phyloP scores from a whole-genome alignment of 148 eudicot species.

The Oxyria digyna region DNA sequence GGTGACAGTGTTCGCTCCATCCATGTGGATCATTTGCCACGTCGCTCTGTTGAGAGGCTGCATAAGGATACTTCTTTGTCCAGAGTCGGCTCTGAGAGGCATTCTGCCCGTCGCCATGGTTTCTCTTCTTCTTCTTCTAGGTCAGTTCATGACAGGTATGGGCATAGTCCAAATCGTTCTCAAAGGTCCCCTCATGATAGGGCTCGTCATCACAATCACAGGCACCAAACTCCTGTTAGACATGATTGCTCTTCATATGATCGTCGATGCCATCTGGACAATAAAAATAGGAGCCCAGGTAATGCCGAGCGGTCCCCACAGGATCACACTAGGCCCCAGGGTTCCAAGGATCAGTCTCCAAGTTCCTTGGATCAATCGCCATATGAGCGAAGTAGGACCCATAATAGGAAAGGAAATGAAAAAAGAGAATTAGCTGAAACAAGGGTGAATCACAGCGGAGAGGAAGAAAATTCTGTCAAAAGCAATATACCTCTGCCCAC shows the following conservation, averaged over 20 bases:
- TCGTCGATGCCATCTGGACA: constrained; percentile 19
- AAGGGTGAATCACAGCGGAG: constrained; percentile 28
- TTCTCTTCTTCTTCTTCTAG: constrained; percentile 29
- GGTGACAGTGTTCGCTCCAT: constrained; percentile 36
- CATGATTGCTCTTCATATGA: constrained; percentile 13
- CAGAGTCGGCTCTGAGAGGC: constrained; percentile 42
- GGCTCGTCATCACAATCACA: constrained; percentile 34
- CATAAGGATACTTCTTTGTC: constrained; percentile 31
- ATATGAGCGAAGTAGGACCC: constrained; percentile 28
- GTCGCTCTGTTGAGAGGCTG: constrained; percentile 39
- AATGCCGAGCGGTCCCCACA: constrained; percentile 24
- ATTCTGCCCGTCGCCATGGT: constrained; percentile 50
- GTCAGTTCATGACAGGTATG: constrained; percentile 41
- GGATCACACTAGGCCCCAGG: constrained; percentile 18
- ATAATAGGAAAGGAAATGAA: constrained; percentile 27
- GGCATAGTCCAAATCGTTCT: constrained; percentile 53
- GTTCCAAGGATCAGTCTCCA: constrained; percentile 27
- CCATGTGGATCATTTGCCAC: constrained; percentile 40
- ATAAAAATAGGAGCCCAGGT: constrained; percentile 26
- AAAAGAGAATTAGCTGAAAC: constrained; percentile 42
- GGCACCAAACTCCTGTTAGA: constrained; percentile 19
- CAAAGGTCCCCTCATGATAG: constrained; percentile 75
- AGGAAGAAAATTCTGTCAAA: constrained; percentile 29
- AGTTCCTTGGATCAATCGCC: constrained; percentile 31
- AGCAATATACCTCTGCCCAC: constrained; percentile 20